phyloP scores from a whole-genome alignment of 2,329 filamentous ascomycete genomes.

The Ophiostoma himal-ulmi region DNA sequence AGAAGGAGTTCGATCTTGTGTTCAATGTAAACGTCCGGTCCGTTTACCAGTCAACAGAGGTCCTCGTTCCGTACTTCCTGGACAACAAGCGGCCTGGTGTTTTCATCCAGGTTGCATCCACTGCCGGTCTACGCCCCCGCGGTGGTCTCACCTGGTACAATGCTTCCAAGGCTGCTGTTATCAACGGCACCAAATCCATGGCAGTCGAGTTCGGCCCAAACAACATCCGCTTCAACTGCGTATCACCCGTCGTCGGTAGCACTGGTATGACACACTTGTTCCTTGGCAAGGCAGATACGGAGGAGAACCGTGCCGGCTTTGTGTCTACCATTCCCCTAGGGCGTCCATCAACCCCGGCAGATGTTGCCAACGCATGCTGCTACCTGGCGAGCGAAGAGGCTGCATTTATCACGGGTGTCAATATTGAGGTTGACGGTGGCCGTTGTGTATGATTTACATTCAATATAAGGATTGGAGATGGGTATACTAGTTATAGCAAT shows the following conservation, averaged over 20 bases:
- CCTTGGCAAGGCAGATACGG: conserved; percentile 56
- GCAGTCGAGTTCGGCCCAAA: conserved; percentile 68
- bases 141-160: conserved; percentile 65
- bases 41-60: conserved; percentile 55
- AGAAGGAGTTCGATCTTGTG: conserved; percentile 60
- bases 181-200: conserved; percentile 52
- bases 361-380: conserved; percentile 65
- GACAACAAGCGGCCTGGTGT: conserved; percentile 50
- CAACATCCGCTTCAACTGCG: conserved; percentile 66
- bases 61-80: conserved; percentile 56
- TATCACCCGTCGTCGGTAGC: conserved; percentile 62
- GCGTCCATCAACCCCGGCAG: conserved; percentile 51
- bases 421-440: conserved; percentile 49
- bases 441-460: conserved; percentile 22
- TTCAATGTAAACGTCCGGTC: conserved; percentile 65
- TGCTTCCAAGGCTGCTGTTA: conserved; percentile 60
- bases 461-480: neutral
- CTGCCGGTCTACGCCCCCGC: conserved; percentile 55
- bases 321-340: conserved; percentile 51
- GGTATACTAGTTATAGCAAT: no score
- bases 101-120: conserved; percentile 62
- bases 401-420: conserved; percentile 65
- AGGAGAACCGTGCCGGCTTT: conserved; percentile 53
- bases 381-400: conserved; percentile 68
- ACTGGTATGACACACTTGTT: conserved; percentile 54